A percentile compares a stretch with the other conserved stretches of the same genome.
phyloP scores from a whole-genome alignment of 2,329 filamentous ascomycete genomes.

The Ophiocordyceps unilateralis region DNA sequence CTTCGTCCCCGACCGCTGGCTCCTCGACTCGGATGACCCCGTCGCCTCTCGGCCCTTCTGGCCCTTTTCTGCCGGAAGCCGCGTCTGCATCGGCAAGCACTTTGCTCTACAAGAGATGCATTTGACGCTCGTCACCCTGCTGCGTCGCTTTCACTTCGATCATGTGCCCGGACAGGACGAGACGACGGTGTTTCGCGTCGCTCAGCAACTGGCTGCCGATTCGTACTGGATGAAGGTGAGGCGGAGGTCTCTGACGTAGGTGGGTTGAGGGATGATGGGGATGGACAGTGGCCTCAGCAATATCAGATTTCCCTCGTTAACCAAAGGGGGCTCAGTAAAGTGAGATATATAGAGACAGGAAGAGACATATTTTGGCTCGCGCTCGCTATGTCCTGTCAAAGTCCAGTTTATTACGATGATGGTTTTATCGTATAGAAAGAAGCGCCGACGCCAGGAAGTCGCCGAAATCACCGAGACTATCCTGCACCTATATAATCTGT shows the following conservation, averaged over 20 bases:
- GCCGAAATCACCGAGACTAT: too few species aligned
- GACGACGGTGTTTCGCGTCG: background rate
- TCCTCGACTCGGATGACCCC: background rate
- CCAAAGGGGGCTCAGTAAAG: too few species aligned
- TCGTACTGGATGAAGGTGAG: background rate
- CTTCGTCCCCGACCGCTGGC: slow-evolving; percentile 1
- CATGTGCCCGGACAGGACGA: background rate
- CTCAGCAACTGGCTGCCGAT: background rate
- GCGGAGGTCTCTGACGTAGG: background rate
- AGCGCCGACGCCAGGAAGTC: background rate
- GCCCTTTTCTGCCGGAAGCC: background rate
- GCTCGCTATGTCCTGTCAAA: too few species aligned
- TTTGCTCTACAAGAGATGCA: slow-evolving; percentile 1
- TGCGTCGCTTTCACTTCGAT: background rate
- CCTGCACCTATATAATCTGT: too few species aligned
- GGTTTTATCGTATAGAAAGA: too few species aligned
- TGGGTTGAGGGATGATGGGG: too few species aligned
- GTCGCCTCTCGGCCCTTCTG: background rate
- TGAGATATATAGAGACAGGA: too few species aligned
- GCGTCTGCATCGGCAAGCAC: slow-evolving; percentile 1
- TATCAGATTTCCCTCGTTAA: too few species aligned
- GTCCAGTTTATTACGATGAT: too few species aligned
- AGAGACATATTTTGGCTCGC: too few species aligned
- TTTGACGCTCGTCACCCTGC: background rate
- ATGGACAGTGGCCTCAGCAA: too few species aligned